Conservation (phyloP, 495 filamentous ascomycete species). For the Hypoxylon perforatum region DNA sequence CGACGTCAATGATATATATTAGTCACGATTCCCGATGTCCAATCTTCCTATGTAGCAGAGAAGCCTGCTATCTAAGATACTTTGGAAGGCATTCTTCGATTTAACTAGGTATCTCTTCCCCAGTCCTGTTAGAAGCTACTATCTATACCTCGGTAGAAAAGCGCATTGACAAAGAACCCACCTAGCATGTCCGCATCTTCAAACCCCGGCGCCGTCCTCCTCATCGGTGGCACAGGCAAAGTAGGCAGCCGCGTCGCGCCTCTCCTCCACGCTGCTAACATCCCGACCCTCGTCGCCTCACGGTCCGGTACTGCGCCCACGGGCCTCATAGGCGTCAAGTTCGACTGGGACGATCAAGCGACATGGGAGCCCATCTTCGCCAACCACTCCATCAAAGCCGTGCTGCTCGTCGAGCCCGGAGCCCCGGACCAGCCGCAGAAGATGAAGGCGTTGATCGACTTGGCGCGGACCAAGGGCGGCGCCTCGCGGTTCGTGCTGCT, state of each 20-base stretch:
- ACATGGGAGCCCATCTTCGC: slow-evolving; percentile 53
- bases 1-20: too few species aligned
- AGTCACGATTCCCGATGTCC: too few species aligned
- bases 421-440: slow-evolving; percentile 35
- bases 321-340: slow-evolving; percentile 47
- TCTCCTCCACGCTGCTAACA: slow-evolving; percentile 45
- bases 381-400: slow-evolving; percentile 38
- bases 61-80: too few species aligned
- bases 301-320: slow-evolving; percentile 39
- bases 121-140: neutral
- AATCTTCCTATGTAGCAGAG: too few species aligned
- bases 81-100: too few species aligned
- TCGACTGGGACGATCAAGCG: slow-evolving; percentile 59
- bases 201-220: slow-evolving; percentile 46
- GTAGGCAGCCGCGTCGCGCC: slow-evolving; percentile 54
- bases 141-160: neutral
- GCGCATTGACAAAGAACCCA: neutral
- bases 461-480: slow-evolving; percentile 51
- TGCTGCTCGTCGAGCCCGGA: slow-evolving; percentile 54
- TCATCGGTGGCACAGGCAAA: slow-evolving; percentile 63
- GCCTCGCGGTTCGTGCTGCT: slow-evolving; percentile 58
- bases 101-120: too few species aligned
- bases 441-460: slow-evolving; percentile 53
- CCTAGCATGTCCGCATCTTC: slow-evolving; percentile 33
- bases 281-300: slow-evolving; percentile 55